Evolutionary conservation across 2,329 filamentous ascomycete genomes (phyloP), one percentile per base, ranked within the genome.

Genomic region (Amylocarpus encephaloides): DNA sequence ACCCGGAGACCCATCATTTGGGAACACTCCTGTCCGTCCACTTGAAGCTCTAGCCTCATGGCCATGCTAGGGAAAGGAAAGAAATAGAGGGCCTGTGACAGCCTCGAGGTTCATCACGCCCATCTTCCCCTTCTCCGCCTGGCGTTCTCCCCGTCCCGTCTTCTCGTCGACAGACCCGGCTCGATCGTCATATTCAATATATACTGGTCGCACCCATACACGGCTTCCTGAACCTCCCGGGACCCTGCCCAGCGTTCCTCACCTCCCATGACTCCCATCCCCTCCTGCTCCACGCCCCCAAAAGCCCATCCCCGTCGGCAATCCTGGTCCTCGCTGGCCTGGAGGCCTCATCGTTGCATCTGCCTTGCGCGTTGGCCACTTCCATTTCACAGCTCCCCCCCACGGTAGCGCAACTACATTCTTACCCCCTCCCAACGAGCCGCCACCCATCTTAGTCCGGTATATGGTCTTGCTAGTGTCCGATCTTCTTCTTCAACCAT

Each of bases 401-500:
- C 44, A 32, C 36, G 19, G 22, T 32, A 41, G 33, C 49, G 26
- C 34, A 26, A 40, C 26, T 26, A 47, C n/a, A 26, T 26, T 33
- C 35, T 35, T 36, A 38, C 34, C 38, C 41, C 22, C 19, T 39
- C 39, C 15, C 43, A 36, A 33, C 33, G 33, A 38, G 26, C 35
- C 48, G 29, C 45, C 44, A 22, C 22, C 34, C 16, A 35, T 35
- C 32, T 47, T 51, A 40, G 44, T 43, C 41, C 26, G 29, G 34
- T 52, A 52, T 52, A 52, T 49, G 41, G 50, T 52, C 46, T 46
- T 38, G 36, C 46, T 33, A 42, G 36, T 46, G 29, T 52, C 50
- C 42, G 44, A 51, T 51, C 40, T 51, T 46, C 34, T 22, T 35
- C 39, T 44, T 39, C 18, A 18, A 33, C 38, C 18, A 36, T 47